These are phyloP conservation scores for Gelatoporia subvermispora DNA, from an alignment of 768 basidiomycete genomes.

Conservation along the genomic window DNA sequence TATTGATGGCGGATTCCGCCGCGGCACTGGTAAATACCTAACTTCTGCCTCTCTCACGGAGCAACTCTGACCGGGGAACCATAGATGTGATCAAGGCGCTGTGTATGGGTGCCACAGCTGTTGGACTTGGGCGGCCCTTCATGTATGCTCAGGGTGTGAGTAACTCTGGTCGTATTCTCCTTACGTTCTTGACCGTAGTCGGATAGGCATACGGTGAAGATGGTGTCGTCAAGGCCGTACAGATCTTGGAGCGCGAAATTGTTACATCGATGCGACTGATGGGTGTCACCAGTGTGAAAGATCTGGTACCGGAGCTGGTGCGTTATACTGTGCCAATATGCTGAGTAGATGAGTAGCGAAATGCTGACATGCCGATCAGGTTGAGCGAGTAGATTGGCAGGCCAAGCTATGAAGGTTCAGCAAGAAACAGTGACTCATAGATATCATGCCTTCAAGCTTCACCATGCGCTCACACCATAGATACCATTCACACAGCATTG, in stretches of 20 bases:
- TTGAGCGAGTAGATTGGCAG: slow-evolving; percentile 61
- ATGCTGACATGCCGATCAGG: slow-evolving; percentile 12
- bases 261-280: slow-evolving; percentile 68
- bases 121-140: slow-evolving; percentile 83
- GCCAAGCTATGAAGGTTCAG: slow-evolving; percentile 29
- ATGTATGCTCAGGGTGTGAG: slow-evolving; percentile 79
- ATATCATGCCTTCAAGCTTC: no score
- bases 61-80: background rate
- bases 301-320: slow-evolving; percentile 76
- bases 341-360: background rate
- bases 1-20: slow-evolving; percentile 77
- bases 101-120: slow-evolving; percentile 82
- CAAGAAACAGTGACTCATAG: no score
- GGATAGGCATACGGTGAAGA: slow-evolving; percentile 68
- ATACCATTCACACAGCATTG: no score
- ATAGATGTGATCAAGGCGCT: slow-evolving; percentile 84
- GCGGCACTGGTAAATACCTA: slow-evolving; percentile 60
- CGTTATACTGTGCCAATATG: slow-evolving; percentile 11
- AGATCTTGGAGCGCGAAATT: slow-evolving; percentile 76
- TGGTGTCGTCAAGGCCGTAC: slow-evolving; percentile 61
- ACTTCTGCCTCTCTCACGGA: background rate
- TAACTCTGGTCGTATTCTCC: background rate
- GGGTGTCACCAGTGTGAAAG: slow-evolving; percentile 59
- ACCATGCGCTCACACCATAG: no score
- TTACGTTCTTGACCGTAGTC: slow-evolving; percentile 2